Evolutionary conservation across 78 protist genomes (phyloP).

Genomic region (Dictyostelium intermedium): DNA sequence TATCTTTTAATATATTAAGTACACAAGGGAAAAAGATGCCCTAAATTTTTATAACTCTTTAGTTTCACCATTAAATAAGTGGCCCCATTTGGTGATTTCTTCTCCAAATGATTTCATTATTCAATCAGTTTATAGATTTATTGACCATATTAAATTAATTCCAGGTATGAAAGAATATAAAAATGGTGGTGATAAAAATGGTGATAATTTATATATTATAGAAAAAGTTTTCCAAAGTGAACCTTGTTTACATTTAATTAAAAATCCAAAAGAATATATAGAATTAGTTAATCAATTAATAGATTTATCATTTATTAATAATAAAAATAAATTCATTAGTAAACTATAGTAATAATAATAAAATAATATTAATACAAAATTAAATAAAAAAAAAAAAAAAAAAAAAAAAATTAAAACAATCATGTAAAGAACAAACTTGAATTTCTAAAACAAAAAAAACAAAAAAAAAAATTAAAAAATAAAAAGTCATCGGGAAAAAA

Average conservation of each 20-base stretch:
- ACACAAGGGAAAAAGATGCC: too few species aligned
- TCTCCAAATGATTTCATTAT: neutral
- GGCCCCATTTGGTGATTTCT: neutral
- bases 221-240: neutral
- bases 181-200: neutral
- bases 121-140: neutral
- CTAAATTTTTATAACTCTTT: neutral
- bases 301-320: neutral
- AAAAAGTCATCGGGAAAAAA: neutral
- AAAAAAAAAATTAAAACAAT: too few species aligned
- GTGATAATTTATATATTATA: neutral
- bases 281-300: neutral
- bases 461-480: neutral
- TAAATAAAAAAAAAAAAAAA: too few species aligned
- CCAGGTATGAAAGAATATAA: neutral
- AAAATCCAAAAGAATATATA: neutral
- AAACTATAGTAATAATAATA: neutral
- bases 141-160: neutral
- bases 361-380: too few species aligned
- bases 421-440: too few species aligned
- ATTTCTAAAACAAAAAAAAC: neutral
- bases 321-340: neutral
- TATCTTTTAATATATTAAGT: too few species aligned
- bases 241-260: neutral
- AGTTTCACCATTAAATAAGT: neutral